Base-by-base conservation (phyloP, 495 filamentous ascomycete genomes). In the Daldinia decipiens region DNA sequence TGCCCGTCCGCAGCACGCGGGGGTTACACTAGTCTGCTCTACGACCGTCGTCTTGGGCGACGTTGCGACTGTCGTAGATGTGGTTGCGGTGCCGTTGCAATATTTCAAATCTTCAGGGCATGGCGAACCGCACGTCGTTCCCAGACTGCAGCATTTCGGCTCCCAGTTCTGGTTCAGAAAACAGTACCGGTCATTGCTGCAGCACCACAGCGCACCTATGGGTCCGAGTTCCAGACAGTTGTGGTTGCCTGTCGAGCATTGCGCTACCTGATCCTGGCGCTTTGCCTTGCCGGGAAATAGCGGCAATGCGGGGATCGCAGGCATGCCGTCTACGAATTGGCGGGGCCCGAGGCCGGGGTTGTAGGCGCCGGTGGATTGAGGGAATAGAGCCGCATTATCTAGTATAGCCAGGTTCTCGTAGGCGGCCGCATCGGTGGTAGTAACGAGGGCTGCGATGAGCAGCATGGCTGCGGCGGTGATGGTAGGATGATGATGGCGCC, bases 1-100 rank as follows among this genome's bases (percentile, higher is more conserved):
- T 12, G 34, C 7, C 29, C 82, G 81, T 21, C 55, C 54, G 59
- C 83, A 85, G 70, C 83, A 85, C 47, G 76, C 76, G 6, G 72
- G 15, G 13, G n/a, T n/a, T 8, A 55, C 32, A 13, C 39, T 59
- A 12, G 38, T 45, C 52, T 55, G 26, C 15, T 39, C 26, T 43
- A 70, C 1, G 4, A 71, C 65, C 15, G 72, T 77, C 8, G 69
- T 65, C 3, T 56, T 62, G 5, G 53, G 51, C 36, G 31, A 47
- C 7, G 58, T 36, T 24, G 75, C 69, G 26, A 75, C 50, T 9
- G 77, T 78, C 0, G 45, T 21, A 19, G 76, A 72, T 4, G 6
- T 17, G 52, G 47, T 51, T 64, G 72, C 73, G 74, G 73, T 75
- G 45, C 61, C 4, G 19, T 77, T 76, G 56, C 76, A 78, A 57